Conservation (phyloP, 169 alveolate species). For the Miamiensis avidus region DNA sequence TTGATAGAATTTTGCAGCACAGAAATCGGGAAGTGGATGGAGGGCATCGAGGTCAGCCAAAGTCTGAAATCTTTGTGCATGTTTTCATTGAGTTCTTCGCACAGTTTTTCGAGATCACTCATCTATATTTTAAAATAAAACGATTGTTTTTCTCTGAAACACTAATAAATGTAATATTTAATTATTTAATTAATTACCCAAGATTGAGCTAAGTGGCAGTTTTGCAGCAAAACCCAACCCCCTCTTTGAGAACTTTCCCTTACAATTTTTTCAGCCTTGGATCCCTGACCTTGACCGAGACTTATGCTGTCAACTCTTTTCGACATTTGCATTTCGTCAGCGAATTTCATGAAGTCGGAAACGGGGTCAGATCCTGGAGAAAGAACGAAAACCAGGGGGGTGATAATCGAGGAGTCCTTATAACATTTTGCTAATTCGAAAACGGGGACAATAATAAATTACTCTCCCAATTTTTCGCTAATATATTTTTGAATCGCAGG, state of each 20-base stretch:
- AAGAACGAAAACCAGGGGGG: constrained; percentile 91
- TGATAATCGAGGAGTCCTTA: constrained; percentile 84
- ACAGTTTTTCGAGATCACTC: constrained; percentile 85
- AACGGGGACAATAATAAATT: constrained; percentile 92
- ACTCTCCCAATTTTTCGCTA: constrained; percentile 83
- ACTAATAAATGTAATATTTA: neutral
- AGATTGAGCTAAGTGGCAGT: constrained; percentile 90
- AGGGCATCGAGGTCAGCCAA: constrained; percentile 94
- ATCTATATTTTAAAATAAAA: too few species aligned
- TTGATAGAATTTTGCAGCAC: constrained; percentile 90
- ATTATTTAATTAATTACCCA: constrained; percentile 41
- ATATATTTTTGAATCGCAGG: constrained; percentile 89
- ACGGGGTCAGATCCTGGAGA: constrained; percentile 94
- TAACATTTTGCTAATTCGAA: constrained; percentile 87
- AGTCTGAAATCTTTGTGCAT: constrained; percentile 65
- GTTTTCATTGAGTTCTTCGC: constrained; percentile 87
- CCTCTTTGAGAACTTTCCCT: constrained; percentile 88
- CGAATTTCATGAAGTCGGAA: constrained; percentile 86
- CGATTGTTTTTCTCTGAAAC: too few species aligned
- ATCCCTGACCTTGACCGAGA: constrained; percentile 94
- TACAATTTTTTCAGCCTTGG: constrained; percentile 90
- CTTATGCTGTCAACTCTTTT: constrained; percentile 87
- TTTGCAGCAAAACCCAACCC: constrained; percentile 92
- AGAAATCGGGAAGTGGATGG: constrained; percentile 89
- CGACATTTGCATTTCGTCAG: constrained; percentile 89